Conservation (phyloP, 2,329 filamentous ascomycete species). For the Xylariaceae sp. region DNA sequence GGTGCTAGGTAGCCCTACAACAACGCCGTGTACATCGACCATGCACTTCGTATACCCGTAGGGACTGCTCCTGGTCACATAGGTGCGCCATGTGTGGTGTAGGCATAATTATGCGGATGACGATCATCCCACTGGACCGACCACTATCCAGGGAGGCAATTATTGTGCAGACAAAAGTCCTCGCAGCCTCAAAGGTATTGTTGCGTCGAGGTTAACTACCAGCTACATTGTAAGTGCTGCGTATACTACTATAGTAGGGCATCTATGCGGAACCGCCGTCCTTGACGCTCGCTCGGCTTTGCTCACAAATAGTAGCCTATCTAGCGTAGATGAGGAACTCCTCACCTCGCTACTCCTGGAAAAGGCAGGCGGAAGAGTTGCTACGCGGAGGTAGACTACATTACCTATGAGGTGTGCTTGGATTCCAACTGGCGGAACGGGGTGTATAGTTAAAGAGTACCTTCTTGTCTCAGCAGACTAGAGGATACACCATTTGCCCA, state of each 20-base stretch:
- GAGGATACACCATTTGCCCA: too few species aligned
- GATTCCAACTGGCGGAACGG: too few species aligned
- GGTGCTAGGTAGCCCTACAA: neutral
- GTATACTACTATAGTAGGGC: neutral
- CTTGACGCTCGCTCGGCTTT: neutral
- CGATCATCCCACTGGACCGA: slow-evolving; percentile 21
- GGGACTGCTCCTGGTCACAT: neutral
- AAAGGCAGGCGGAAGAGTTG: too few species aligned
- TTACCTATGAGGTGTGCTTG: neutral
- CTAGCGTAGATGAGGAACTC: neutral
- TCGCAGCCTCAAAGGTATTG: slow-evolving; percentile 11
- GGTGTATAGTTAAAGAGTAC: too few species aligned
- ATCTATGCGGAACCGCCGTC: slow-evolving; percentile 17
- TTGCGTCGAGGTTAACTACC: slow-evolving; percentile 8
- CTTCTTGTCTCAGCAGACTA: too few species aligned
- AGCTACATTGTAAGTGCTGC: neutral
- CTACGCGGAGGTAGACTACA: too few species aligned
- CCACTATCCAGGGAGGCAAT: neutral
- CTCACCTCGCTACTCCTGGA: neutral
- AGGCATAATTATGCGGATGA: slow-evolving; percentile 16
- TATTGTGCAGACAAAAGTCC: slow-evolving; percentile 21
- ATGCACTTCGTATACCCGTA: too few species aligned
- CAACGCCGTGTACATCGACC: neutral
- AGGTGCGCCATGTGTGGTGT: neutral
- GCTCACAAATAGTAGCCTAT: neutral